Evolutionary conservation across 2,329 filamentous ascomycete genomes (phyloP), one percentile per base, ranked within the genome.

Genomic region (Diaporthe humulicola): DNA sequence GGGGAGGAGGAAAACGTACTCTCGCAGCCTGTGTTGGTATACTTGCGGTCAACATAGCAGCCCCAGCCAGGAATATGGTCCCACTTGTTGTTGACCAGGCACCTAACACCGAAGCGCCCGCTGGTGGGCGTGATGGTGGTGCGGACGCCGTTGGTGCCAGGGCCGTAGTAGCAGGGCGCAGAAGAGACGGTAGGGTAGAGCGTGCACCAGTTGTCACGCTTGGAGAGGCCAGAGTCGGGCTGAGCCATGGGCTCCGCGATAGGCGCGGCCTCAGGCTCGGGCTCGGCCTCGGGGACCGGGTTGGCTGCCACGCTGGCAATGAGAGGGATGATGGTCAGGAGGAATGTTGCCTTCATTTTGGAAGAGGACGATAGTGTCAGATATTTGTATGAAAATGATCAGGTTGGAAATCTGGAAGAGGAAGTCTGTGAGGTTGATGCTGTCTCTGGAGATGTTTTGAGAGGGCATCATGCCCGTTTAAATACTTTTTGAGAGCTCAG

Each of bases 171-270:
- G 19, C 61, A 66, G 19, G 61, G 61, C 1, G 61, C 61, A 50
- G 61, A 66, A 36, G 61, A 22, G 19, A 66, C 42, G 30, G 61
- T 66, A 5, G 61, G 61, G 28, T 66, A 50, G 12, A 66, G 42
- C 28, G 61, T 66, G 42, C 61, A 66, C 61, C 42, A 66, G 42
- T 66, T 66, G 12, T 66, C 61, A 50, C 61, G 61, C 42, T 66
- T 66, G 19, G 61, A 66, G 25, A 66, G 61, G 8, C 61, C 61
- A 9, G 61, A 50, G 19, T 66, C 61, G 28, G 42, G 25, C 40
- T 66, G 42, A 4, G 42, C 17, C 40, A 33, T 66, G 25, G 42
- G 40, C 19, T 50, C 42, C 28, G 61, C 40, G 30, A 45, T 10
- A 14, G 61, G 40, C 22, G 40, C 61, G 5, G 61, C 4, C 28